Base-by-base conservation (phyloP, 768 basidiomycete species). In the Rhodosporidiobolus sp. region DNA sequence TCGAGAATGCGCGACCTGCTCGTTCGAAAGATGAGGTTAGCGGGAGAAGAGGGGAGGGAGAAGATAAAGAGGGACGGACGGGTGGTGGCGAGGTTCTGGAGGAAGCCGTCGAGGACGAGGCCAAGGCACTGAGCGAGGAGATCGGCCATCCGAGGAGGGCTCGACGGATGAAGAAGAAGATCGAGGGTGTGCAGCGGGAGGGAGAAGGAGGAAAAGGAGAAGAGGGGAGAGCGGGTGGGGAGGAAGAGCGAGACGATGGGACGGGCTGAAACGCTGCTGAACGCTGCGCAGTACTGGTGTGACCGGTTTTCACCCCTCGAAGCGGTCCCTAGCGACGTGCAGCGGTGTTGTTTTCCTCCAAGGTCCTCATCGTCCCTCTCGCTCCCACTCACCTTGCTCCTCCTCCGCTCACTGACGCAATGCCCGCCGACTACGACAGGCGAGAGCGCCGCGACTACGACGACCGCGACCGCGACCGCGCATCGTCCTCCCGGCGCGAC, bases 381-480 rank as follows among this genome's bases (percentile, higher is more conserved):
- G 43, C 53, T 17, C 45, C 38, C 17, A 22, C 38, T n/a, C n/a
- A 17, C 34, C 26, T 11, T n/a, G 4, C 58, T 14, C 6, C 50
- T 28, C 28, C 11, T 10, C 30, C 34, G 7, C 1, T 26, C 35
- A 7, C n/a, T n/a, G n/a, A n/a, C n/a, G n/a, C n/a, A 54, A 52
- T 58, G 50, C 60, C 55, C 4, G 43, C 43, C 17, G 30, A 63
- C 32, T 59, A 60, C 17, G 62, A 46, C 53, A 45, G 65, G 4
- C 54, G 65, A 57, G 49, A 69, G 60, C 55, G 57, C 32, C 20
- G 65, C 8, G 69, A 70, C 30, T 45, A 60, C 63, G 57, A 54
- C 20, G 58, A 61, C 49, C 35, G 35, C 56, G 20, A 24, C 34
- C 56, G 56, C 22, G 63, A 54, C 63, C 49, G 54, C 35, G 57